phyloP scores from a whole-genome alignment of 768 basidiomycete species.

The Psilocybe tampanensis region DNA sequence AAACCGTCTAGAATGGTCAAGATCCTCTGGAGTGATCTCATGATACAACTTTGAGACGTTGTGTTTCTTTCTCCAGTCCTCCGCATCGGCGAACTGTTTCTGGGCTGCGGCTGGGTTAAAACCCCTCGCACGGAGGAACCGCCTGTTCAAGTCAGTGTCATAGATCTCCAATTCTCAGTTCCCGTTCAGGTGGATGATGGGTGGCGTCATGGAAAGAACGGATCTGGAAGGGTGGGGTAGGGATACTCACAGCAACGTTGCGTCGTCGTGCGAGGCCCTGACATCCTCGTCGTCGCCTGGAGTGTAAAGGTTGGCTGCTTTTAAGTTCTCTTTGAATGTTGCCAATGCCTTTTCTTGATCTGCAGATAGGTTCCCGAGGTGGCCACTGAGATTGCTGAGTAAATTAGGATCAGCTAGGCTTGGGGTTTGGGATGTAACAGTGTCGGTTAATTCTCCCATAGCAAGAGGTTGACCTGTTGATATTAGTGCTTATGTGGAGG shows the following conservation, averaged over 20 bases:
- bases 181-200: too few species aligned
- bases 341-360: slow-evolving; percentile 51
- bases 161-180: not conserved
- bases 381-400: slow-evolving; percentile 39
- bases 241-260: slow-evolving; percentile 60
- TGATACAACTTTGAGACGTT: slow-evolving; percentile 65
- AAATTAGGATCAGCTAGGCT: not conserved
- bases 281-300: slow-evolving; percentile 27
- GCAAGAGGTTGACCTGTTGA: not conserved
- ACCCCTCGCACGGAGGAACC: slow-evolving; percentile 80
- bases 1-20: slow-evolving; percentile 59
- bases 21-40: slow-evolving; percentile 58
- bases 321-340: slow-evolving; percentile 55
- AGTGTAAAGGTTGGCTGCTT: slow-evolving; percentile 52
- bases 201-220: not conserved
- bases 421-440: too few species aligned
- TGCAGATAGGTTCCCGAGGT: slow-evolving; percentile 53
- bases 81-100: slow-evolving; percentile 69
- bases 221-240: not conserved
- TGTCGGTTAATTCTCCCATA: not conserved
- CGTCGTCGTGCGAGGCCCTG: slow-evolving; percentile 61
- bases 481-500: not conserved
- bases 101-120: slow-evolving; percentile 65
- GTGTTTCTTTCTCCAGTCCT: slow-evolving; percentile 68
- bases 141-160: slow-evolving; percentile 42